These are phyloP conservation scores for Penicillium maclennaniae DNA, from an alignment of 495 filamentous ascomycete genomes.

Conservation along the genomic window DNA sequence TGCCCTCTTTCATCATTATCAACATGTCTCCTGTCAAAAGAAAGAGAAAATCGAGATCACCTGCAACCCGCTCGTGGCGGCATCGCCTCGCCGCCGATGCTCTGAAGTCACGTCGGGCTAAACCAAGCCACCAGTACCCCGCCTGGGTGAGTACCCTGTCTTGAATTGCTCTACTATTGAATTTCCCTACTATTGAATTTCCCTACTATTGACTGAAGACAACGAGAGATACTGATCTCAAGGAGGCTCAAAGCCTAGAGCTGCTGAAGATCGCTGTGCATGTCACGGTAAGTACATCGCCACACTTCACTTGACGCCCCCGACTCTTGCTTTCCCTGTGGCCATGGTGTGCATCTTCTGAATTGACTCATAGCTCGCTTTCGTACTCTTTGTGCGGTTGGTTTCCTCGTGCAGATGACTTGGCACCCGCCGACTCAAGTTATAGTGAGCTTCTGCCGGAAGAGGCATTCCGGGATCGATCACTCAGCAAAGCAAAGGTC, in stretches of 20 bases:
- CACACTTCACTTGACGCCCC: not conserved
- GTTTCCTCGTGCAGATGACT: slow-evolving; percentile 2
- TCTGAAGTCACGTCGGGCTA: too few species aligned
- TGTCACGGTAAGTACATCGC: slow-evolving; percentile 27
- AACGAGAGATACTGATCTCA: slow-evolving; percentile 2
- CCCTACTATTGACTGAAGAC: not conserved
- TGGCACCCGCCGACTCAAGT: not conserved
- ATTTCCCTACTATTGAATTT: too few species aligned
- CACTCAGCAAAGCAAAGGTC: slow-evolving; percentile 20
- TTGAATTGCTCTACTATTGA: too few species aligned
- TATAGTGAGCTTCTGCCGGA: slow-evolving; percentile 34
- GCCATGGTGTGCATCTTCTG: not conserved
- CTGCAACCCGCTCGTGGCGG: too few species aligned
- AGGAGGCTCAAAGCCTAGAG: slow-evolving; percentile 45
- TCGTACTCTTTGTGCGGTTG: slow-evolving; percentile 31
- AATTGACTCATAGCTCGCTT: slow-evolving; percentile 29
- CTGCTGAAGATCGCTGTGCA: slow-evolving; percentile 48
- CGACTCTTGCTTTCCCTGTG: not conserved
- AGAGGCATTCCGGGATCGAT: slow-evolving; percentile 27
- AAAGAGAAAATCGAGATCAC: too few species aligned
- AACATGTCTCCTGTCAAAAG: too few species aligned
- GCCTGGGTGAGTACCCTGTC: not conserved
- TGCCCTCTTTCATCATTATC: too few species aligned
- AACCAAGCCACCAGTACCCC: too few species aligned
- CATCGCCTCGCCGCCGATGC: too few species aligned